Evolutionary conservation across 2,329 filamentous ascomycete species (phyloP).

Genomic region (Aspergillus oerlinghausenensis): DNA sequence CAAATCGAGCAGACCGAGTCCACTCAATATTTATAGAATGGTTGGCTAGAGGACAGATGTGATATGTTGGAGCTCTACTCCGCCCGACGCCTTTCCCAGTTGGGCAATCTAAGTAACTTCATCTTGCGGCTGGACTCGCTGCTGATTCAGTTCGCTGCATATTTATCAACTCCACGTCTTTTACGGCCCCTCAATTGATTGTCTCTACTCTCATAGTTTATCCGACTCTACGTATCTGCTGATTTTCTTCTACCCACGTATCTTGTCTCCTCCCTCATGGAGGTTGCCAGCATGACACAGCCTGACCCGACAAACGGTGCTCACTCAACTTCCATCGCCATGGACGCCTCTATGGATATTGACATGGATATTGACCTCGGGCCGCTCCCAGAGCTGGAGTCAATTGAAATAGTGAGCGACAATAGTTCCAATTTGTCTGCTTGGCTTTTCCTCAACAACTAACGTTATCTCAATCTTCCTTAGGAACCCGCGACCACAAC

Average conservation of each 20-base stretch:
- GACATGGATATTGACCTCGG: slow-evolving; percentile 65
- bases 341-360: slow-evolving; percentile 57
- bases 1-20: background rate
- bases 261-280: background rate
- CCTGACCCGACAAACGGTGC: background rate
- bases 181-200: background rate
- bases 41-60: background rate
- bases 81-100: background rate
- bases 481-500: slow-evolving; percentile 21
- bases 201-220: background rate
- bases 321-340: slow-evolving; percentile 10
- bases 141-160: background rate
- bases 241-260: background rate
- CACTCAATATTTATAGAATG: background rate
- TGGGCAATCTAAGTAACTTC: background rate
- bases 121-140: background rate
- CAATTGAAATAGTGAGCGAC: slow-evolving; percentile 29
- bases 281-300: slow-evolving; percentile 3
- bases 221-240: background rate
- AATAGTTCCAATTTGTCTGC: background rate
- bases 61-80: background rate
- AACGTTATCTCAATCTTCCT: background rate
- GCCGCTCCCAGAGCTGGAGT: slow-evolving; percentile 42
- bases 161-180: background rate
- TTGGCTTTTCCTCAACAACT: background rate